Conservation (phyloP, 1,284 basidiomycete species). For the Stygiomarasmius scandens region DNA sequence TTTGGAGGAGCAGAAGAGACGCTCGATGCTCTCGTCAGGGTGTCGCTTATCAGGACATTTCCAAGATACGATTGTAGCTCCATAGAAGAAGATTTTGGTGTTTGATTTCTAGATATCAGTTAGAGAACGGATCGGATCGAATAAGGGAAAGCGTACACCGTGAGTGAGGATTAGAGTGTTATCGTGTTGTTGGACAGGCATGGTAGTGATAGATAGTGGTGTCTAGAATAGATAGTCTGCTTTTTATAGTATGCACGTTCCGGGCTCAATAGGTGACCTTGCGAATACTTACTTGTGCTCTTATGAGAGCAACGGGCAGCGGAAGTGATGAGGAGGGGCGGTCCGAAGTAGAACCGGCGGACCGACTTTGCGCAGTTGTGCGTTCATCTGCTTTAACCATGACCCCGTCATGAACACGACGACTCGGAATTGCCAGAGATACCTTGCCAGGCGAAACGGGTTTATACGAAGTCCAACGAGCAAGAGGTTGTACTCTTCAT, state of each 20-base stretch:
- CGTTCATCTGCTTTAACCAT: too few species aligned
- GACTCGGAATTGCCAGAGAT: constrained; percentile 28
- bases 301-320: too few species aligned
- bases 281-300: too few species aligned
- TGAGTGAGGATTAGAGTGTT: neutral
- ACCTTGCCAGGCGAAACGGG: neutral
- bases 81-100: constrained; percentile 75
- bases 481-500: neutral
- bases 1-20: constrained; percentile 78
- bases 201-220: neutral
- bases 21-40: constrained; percentile 50
- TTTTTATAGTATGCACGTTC: too few species aligned
- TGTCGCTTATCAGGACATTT: constrained; percentile 50
- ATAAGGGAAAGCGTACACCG: neutral
- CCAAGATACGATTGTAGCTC: constrained; percentile 83
- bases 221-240: neutral
- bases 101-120: constrained; percentile 61
- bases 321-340: too few species aligned
- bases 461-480: neutral
- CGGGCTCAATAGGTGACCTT: too few species aligned
- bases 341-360: too few species aligned
- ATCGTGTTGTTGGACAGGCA: neutral
- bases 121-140: too few species aligned
- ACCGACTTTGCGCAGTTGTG: too few species aligned
- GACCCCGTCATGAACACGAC: constrained; percentile 8